Base-by-base conservation (phyloP, 164 flowering plant genomes). In the Brasenia schreberi region DNA sequence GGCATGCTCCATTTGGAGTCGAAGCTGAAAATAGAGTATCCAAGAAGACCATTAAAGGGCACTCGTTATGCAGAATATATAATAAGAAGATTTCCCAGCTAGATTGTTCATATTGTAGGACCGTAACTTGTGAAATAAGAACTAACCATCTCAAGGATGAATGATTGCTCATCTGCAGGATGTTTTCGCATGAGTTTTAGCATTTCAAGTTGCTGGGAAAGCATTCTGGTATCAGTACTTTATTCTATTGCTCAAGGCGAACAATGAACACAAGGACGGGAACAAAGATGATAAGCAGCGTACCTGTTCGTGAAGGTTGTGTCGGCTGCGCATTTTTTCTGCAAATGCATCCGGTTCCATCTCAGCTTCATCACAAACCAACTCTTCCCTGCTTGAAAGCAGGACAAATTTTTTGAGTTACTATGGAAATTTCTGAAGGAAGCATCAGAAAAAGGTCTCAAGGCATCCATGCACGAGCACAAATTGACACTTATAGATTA, bases 311-410 rank as follows among this genome's bases (percentile, higher is more conserved):
- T 90, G 92, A 65, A 92, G 73, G 58, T 80, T 74, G 45, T 82
- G 75, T 65, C 82, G 96, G 70, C 61, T 71, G 5, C 64, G 69
- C 79, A 84, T 71, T 73, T 77, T 88, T 77, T 84, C 88, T 63
- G 84, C 79, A 79, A 89, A 85, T 69, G 83, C 87, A 42, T 83
- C 88, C 43, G 91, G 80, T 70, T 83, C 92, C 74, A 90, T 87
- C 77, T 85, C 90, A 62, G 96, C 98, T 81, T 92, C 98, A 70
- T 90, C 96, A 83, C 98, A 92, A 10, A 85, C 96, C 79, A 85
- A 71, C 81, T 92, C 98, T 75, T 92, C 98, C 73, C 96, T 92
- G 73, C 64, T 76, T 65, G 53, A 69, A 49, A 61, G 42, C 10
- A 61, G 43, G 39, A 43, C 5, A 63, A 61, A 61, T 0, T 2